Conservation (phyloP, 1,139 yeast species). For the Wickerhamomyces sp. region DNA sequence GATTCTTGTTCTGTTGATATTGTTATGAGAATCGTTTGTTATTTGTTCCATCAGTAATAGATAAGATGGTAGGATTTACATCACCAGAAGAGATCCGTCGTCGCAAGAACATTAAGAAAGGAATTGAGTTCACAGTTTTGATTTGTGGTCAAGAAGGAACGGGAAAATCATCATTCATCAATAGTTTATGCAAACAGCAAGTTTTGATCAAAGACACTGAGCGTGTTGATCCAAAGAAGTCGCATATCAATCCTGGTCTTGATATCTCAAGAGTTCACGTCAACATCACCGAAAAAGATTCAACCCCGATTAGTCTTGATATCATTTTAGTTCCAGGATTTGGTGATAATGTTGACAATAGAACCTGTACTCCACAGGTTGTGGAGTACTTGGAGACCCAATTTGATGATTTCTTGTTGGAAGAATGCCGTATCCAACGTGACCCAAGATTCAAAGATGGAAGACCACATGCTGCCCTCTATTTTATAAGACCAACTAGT, state of each 20-base stretch:
- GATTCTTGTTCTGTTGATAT: not conserved
- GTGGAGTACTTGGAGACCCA: constrained; percentile 48
- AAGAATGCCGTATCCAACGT: constrained; percentile 57
- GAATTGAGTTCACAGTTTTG: constrained; percentile 52
- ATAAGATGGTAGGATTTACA: not conserved
- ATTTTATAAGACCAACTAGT: constrained; percentile 54
- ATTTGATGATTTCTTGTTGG: constrained; percentile 49
- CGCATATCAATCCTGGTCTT: constrained; percentile 25
- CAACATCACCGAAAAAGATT: constrained; percentile 33
- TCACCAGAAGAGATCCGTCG: constrained; percentile 48
- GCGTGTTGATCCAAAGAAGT: constrained; percentile 18
- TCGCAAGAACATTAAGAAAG: constrained; percentile 54
- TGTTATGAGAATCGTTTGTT: not conserved
- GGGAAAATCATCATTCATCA: constrained; percentile 59
- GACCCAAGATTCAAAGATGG: constrained; percentile 49
- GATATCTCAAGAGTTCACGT: constrained; percentile 23
- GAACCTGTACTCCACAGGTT: constrained; percentile 34
- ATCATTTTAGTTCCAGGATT: constrained; percentile 41
- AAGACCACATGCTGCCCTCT: constrained; percentile 59
- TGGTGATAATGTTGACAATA: constrained; percentile 36
- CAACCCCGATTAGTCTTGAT: constrained; percentile 37
- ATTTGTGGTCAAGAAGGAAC: constrained; percentile 57
- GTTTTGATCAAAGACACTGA: constrained; percentile 16
- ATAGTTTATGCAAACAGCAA: constrained; percentile 46
- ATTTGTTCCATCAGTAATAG: constrained; percentile 9